Base-by-base conservation (phyloP, 2,329 filamentous ascomycete genomes). In the Microcyclospora pomicola region DNA sequence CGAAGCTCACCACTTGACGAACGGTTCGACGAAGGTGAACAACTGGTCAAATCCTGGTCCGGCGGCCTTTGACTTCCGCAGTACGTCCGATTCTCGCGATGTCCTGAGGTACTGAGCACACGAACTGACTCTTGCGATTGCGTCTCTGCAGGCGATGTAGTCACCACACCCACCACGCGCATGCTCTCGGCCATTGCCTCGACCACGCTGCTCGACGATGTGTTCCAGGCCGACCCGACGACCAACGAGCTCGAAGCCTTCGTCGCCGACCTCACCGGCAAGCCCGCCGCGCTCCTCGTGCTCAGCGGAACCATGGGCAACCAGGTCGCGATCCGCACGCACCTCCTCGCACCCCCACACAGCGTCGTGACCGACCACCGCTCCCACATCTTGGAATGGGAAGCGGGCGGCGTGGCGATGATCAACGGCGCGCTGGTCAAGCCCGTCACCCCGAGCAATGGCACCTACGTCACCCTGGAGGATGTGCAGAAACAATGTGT, bases 221-320 rank as follows among this genome's bases (percentile, higher is more conserved):
- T 93, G 48, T 83, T 81, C 57, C 65, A 69, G 45, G 85, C 92
- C 60, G 86, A 94, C 52, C 67, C 73, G 1, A 85, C 80, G 0
- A 95, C 88, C 1, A 76, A 72, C 36, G 69, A 73, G 15, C 74
- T 96, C 31, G 82, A 95, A 59, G 62, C 69, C 33, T 78, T 82
- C 56, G 70, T 92, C 33, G 83, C 85, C 13, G 56, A 70, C 27
- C 69, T 92, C 3, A 74, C 83, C 1, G 75, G 75, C 48, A 86
- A 92, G 50, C 79, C 86, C 51, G 76, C 75, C 6, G 81, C 74
- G 0, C 67, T 95, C 4, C 77, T 94, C 38, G 83, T 94, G 39
- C 69, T 92, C 42, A 91, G 83, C 0, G 88, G 88, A 3, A 94
- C 87, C 4, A 94, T 94, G 86, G 86, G 85, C 31, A 95, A 95